Percentiles rank a stretch among this genome's conserved stretches.
Evolutionary conservation across 768 basidiomycete species (phyloP).

Genomic region (Trichaptum fuscoviolaceum): DNA sequence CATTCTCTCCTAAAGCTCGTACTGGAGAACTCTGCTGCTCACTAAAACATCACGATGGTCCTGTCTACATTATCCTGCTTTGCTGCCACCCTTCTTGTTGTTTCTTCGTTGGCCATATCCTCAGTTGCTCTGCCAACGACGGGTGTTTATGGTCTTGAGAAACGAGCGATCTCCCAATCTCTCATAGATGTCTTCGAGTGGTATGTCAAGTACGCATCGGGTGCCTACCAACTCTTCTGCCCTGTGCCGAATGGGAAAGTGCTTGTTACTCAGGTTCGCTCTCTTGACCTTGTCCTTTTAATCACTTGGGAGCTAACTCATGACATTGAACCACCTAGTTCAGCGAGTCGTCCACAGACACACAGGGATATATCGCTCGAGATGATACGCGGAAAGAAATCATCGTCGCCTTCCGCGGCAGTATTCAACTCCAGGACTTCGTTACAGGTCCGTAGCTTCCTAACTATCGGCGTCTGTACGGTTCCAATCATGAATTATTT

Average conservation of each 20-base stretch:
- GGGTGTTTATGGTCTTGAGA: background rate
- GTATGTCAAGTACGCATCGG: constrained; percentile 54
- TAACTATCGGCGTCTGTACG: constrained; percentile 6
- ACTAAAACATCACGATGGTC: background rate
- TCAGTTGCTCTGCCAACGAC: background rate
- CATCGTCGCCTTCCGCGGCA: constrained; percentile 34
- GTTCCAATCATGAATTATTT: constrained; percentile 37
- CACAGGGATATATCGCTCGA: constrained; percentile 15
- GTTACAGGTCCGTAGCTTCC: constrained; percentile 9
- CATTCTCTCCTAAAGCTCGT: background rate
- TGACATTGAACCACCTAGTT: constrained; percentile 6
- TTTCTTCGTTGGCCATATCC: background rate
- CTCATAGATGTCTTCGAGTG: constrained; percentile 32
- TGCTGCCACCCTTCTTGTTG: background rate
- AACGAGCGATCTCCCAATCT: background rate
- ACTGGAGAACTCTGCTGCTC: background rate
- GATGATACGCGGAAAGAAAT: constrained; percentile 15
- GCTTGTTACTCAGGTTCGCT: constrained; percentile 30
- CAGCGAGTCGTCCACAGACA: constrained; percentile 3
- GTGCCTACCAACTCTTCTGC: constrained; percentile 37
- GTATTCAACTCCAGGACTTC: constrained; percentile 25
- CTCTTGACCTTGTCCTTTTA: background rate
- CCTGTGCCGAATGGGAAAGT: constrained; percentile 44
- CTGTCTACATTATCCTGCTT: background rate
- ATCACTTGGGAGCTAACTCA: background rate